Conservation (phyloP, 192 early-diverging fungal genomes). For the Backusella parvicylindrica region DNA sequence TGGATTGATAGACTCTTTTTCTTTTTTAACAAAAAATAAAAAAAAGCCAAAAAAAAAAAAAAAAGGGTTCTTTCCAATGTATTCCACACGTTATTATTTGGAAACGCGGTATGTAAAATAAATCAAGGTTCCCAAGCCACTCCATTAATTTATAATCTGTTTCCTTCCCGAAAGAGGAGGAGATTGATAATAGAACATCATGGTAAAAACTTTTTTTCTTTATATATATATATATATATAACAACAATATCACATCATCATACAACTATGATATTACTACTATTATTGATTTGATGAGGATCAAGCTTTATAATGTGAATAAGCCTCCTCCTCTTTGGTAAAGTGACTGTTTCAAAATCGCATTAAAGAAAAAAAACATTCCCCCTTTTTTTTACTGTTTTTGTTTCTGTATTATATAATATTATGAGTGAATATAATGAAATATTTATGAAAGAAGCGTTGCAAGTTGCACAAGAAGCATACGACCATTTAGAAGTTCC, state of each 20-base stretch:
- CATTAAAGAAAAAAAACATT: background rate
- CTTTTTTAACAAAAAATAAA: background rate
- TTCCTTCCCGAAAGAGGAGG: background rate
- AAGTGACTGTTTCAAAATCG: background rate
- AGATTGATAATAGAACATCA: background rate
- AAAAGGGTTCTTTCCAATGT: background rate
- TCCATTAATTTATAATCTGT: background rate
- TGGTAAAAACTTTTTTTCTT: background rate
- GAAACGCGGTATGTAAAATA: background rate
- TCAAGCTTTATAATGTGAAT: background rate
- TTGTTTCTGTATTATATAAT: background rate
- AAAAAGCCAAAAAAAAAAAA: background rate
- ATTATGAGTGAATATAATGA: slow-evolving; percentile 22
- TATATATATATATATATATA: background rate
- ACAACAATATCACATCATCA: background rate
- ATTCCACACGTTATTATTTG: background rate
- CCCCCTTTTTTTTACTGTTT: background rate
- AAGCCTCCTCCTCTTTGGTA: background rate
- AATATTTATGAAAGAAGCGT: slow-evolving; percentile 26
- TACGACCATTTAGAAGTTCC: slow-evolving; percentile 83
- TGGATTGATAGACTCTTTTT: too few species aligned
- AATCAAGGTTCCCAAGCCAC: background rate
- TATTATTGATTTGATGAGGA: background rate
- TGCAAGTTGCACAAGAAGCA: slow-evolving; percentile 74
- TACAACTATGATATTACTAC: too few species aligned